A percentile compares a stretch with the other conserved stretches of the same genome.
Conservation (phyloP, 441 rosid species). For the Hura crepitans region DNA sequence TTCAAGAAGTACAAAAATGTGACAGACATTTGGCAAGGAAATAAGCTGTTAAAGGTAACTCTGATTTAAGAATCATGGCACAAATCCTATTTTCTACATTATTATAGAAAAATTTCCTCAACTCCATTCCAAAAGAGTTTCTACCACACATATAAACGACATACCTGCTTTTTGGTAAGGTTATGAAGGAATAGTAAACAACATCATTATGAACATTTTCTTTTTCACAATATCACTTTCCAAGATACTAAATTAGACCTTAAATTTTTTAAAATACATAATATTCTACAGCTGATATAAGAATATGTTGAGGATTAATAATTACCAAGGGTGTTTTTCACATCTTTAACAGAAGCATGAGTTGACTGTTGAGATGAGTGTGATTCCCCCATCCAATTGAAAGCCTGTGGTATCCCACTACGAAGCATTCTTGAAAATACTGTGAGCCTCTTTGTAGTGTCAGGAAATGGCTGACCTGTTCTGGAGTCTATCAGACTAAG, state of each 20-base stretch:
- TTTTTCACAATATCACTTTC: slow-evolving; percentile 12
- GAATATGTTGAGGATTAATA: slow-evolving; percentile 18
- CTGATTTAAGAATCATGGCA: neutral
- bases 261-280: slow-evolving; percentile 12
- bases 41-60: neutral
- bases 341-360: slow-evolving; percentile 40
- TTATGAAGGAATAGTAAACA: neutral
- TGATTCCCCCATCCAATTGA: slow-evolving; percentile 58
- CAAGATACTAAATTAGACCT: neutral
- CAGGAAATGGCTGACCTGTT: slow-evolving; percentile 67
- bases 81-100: neutral
- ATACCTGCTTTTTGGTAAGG: neutral
- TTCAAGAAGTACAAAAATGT: neutral
- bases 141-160: neutral
- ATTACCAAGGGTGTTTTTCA: slow-evolving; percentile 42
- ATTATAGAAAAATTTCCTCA: neutral
- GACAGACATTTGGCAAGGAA: neutral
- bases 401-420: slow-evolving; percentile 73
- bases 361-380: slow-evolving; percentile 39
- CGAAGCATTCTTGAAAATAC: slow-evolving; percentile 77
- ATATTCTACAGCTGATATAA: slow-evolving; percentile 1
- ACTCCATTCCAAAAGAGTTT: neutral
- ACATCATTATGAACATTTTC: neutral
- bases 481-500: slow-evolving; percentile 81
- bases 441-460: slow-evolving; percentile 54